Evolutionary conservation across 495 filamentous ascomycete genomes (phyloP), one percentile per base, ranked within the genome.

Genomic region (Tuber calosporum): DNA sequence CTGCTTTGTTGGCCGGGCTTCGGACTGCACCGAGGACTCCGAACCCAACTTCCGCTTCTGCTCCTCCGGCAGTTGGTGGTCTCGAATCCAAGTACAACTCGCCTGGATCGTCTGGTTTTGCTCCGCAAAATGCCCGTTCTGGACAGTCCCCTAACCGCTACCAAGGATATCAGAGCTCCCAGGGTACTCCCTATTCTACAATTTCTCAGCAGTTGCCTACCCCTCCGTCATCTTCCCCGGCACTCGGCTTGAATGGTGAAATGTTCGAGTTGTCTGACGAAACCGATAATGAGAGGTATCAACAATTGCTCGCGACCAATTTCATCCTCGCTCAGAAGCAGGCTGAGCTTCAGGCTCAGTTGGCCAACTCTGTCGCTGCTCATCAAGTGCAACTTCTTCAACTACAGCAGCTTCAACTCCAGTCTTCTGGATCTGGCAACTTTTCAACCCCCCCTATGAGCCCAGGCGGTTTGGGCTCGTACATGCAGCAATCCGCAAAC

Each of bases 11-110:
- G 82, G 95, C 94, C 69, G 93, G 94, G 62, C 86, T 99, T 71
- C 89, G 95, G 79, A 99, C 95, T 77, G 92, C 92, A 45, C 96
- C 95, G 39, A 96, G 94, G 83, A 93, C 93, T 62, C 88, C 88
- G 84, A 84, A 82, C 84, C 82, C 83, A 84, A 79, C 82, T 85
- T 85, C 80, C 78, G 81, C 68, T 80, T 82, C 70, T 85, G 87
- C 74, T 85, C 83, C 67, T 79, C 81, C 81, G 37, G 69, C 74
- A 39, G 70, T 79, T 45, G 70, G 76, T 22, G 73, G 72, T 71
- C 72, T 82, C 71, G 76, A 75, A 39, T 80, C 71, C 1, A 80
- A 72, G 66, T 80, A 80, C 67, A 76, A 67, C 69, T 41, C 70
- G 38, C 45, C 41, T 73, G 74, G 74, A 22, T 77, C 75, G 8